Base-by-base conservation (phyloP, 192 early-diverging fungal genomes). In the Mycoemilia scoparia region DNA sequence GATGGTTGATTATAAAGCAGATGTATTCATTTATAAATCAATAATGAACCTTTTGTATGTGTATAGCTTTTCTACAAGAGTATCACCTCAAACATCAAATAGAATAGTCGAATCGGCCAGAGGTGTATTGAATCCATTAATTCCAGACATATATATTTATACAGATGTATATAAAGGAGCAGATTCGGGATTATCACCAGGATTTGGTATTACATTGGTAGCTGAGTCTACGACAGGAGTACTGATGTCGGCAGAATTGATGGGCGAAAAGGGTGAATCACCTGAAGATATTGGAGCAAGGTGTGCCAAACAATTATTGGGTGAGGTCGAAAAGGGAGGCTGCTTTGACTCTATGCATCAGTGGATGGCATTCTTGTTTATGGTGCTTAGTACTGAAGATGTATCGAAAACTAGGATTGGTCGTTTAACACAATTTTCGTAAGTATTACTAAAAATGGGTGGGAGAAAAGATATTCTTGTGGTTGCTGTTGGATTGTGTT, bases 151-250 rank as follows among this genome's bases (percentile, higher is more conserved):
- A 21, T 93, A 92, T 49, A 77, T 98, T 34, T 93, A 89, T 57
- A 89, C 93, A 16, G 93, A 96, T 60, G 84, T 91, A 29, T 95
- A 82, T 54, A 88, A 89, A 49, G 90, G 93, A n/a, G 79, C 76
- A 5, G 88, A 97, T 41, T 77, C 80, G 11, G 90, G 93, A 21
- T 54, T 76, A 35, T 87, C 80, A 27, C 89, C 93, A 11, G 93
- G 90, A 5, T 98, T 91, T 48, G 87, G 77, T 1, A 57, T 91
- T 15, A 79, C 79, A 16, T 52, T 98, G 26, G 87, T 98, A 3
- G 90, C 89, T 4, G 89, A 96, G 55, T 74, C 83, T 3, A 91
- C 79, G 0, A 87, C 81, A 0, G 79, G 79, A 2, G 79, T 54
- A 2, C 61, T 92, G 27, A 57, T 87, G 37, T 82, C 80, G 9